Evolutionary conservation across 2,329 filamentous ascomycete genomes (phyloP).

Genomic region (Penicillium freii): DNA sequence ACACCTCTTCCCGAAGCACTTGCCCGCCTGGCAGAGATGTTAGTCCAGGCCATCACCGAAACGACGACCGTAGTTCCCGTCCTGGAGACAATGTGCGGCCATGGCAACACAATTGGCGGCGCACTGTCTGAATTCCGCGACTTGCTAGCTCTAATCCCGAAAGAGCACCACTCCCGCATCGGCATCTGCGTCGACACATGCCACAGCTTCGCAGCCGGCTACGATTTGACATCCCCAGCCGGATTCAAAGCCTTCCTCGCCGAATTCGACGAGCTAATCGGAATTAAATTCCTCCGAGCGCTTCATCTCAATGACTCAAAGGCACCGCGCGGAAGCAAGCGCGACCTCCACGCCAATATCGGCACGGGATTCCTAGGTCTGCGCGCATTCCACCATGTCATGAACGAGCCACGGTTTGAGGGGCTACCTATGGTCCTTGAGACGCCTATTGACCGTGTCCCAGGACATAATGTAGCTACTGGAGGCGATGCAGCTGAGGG

Average conservation of each 20-base stretch:
- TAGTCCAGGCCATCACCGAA: slow-evolving; percentile 77
- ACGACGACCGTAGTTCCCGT: slow-evolving; percentile 76
- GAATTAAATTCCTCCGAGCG: slow-evolving; percentile 74
- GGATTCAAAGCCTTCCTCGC: slow-evolving; percentile 71
- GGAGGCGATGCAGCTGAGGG: slow-evolving; percentile 19
- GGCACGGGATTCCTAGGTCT: slow-evolving; percentile 91
- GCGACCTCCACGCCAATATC: slow-evolving; percentile 94
- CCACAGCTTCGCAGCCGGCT: slow-evolving; percentile 90
- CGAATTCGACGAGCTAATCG: slow-evolving; percentile 75
- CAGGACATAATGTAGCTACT: slow-evolving; percentile 28
- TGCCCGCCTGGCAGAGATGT: slow-evolving; percentile 71
- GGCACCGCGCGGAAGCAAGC: slow-evolving; percentile 74
- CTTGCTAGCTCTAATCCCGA: slow-evolving; percentile 69
- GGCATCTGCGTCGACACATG: slow-evolving; percentile 97
- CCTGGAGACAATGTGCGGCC: slow-evolving; percentile 92
- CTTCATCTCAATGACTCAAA: slow-evolving; percentile 96
- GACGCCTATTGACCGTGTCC: slow-evolving; percentile 81
- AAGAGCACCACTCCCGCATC: slow-evolving; percentile 75
- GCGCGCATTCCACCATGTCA: slow-evolving; percentile 82
- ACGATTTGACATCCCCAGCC: slow-evolving; percentile 76
- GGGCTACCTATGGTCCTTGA: slow-evolving; percentile 88
- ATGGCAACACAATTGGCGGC: slow-evolving; percentile 81
- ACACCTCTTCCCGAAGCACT: slow-evolving; percentile 68
- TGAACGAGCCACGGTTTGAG: slow-evolving; percentile 76
- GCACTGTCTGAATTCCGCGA: slow-evolving; percentile 82